Base-by-base conservation (phyloP, 257 asterid genomes). In the Capsicum pubescens region DNA sequence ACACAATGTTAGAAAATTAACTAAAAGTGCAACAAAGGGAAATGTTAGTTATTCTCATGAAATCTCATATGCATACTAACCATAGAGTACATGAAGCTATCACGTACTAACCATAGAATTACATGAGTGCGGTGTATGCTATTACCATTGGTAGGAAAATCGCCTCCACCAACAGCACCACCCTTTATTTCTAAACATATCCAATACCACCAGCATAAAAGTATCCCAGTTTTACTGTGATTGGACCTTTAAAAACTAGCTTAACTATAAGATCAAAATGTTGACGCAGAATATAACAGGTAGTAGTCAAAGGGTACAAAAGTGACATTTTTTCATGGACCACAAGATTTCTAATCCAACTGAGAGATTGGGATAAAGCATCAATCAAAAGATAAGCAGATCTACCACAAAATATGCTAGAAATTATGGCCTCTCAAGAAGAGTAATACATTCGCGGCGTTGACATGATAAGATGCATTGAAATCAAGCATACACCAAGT, bases 401-500 rank as follows among this genome's bases (percentile, higher is more conserved):
- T 64, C 70, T 58, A 58, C 10, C 26, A 21, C 64, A 7, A 58
- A 58, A 58, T 17, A 58, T 7, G 64, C 26, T 7, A 69, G 14
- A 68, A 68, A 69, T 36, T 36, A 68, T 39, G 26, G 14, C 0
- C 19, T 19, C 80, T 10, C 59, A 50, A 4, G 19, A 50, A 52
- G 61, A 19, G 17, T 19, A 48, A 35, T 50, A 61, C 21, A 14
- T 52, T 76, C 58, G 13, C 63, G 0, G 13, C 0, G 21, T 74
- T 50, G 21, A 76, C 60, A 76, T 52, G 48, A 76, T 76, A 76
- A 52, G 63, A 76, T 26, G 64, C 50, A 32, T 26, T 16, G 50
- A 77, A 64, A 50, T 5, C 14, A 54, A 54, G 0, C 17, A 74
- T 74, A 76, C 21, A 76, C 46, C 61, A 21, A 15, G 12, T 57